These are phyloP conservation scores for Metschnikowia matae DNA, from an alignment of 805 yeast species.

Conservation along the genomic window DNA sequence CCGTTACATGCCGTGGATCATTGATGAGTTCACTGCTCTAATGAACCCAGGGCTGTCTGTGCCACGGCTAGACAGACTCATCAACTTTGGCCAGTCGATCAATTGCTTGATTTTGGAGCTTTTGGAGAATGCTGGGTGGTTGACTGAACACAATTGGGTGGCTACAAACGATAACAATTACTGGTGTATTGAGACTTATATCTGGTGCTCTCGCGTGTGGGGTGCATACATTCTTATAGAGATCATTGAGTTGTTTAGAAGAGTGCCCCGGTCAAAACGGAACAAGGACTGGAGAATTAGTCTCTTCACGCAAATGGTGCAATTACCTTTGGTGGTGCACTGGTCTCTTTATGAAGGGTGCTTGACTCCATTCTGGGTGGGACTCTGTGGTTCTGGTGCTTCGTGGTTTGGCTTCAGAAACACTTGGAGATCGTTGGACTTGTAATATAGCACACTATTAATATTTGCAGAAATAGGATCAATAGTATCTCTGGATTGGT, in stretches of 20 bases:
- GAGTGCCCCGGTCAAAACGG: constrained; percentile 37
- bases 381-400: constrained; percentile 42
- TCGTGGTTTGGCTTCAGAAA: constrained; percentile 40
- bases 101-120: constrained; percentile 39
- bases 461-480: neutral
- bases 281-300: constrained; percentile 32
- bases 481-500: no score
- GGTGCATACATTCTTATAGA: constrained; percentile 38
- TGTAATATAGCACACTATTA: constrained; percentile 8
- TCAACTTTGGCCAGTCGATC: constrained; percentile 37
- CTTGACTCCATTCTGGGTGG: constrained; percentile 45
- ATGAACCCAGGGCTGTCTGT: constrained; percentile 21
- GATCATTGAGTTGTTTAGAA: constrained; percentile 37
- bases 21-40: constrained; percentile 34
- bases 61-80: constrained; percentile 29
- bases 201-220: constrained; percentile 45
- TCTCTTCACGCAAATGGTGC: constrained; percentile 36
- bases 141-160: constrained; percentile 44
- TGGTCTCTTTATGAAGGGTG: constrained; percentile 45
- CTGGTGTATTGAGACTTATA: constrained; percentile 42
- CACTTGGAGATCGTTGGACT: constrained; percentile 34
- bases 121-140: constrained; percentile 43
- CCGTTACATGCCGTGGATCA: constrained; percentile 43
- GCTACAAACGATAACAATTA: constrained; percentile 37
- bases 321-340: constrained; percentile 41